phyloP scores from a whole-genome alignment of 1,284 basidiomycete genomes.

The Hortiboletus rubellus region DNA sequence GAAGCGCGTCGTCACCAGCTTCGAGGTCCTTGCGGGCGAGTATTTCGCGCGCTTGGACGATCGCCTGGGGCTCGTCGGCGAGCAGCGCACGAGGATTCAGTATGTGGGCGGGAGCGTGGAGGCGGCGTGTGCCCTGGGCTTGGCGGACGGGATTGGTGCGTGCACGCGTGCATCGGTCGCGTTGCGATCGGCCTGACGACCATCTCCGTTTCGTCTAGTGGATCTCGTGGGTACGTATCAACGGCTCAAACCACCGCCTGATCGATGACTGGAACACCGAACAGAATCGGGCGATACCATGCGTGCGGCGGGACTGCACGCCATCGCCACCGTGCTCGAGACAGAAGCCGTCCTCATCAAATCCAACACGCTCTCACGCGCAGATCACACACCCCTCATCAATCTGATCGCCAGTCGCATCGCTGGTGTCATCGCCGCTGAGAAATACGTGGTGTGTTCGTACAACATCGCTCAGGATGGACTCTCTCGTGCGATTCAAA shows the following conservation, averaged over 20 bases:
- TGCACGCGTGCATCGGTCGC: neutral
- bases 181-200: constrained; percentile 8
- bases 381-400: constrained; percentile 70
- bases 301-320: constrained; percentile 95
- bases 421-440: constrained; percentile 90
- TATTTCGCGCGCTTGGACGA: constrained; percentile 82
- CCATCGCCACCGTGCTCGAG: constrained; percentile 85
- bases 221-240: constrained; percentile 81
- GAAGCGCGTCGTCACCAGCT: constrained; percentile 92
- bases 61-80: constrained; percentile 48
- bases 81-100: constrained; percentile 77
- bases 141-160: constrained; percentile 96
- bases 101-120: constrained; percentile 98
- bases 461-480: constrained; percentile 82
- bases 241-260: neutral
- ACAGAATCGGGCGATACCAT: constrained; percentile 99
- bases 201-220: constrained; percentile 46
- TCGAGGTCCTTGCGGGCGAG: constrained; percentile 81
- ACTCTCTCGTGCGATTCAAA: constrained; percentile 61
- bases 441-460: constrained; percentile 85
- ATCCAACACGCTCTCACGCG: constrained; percentile 69
- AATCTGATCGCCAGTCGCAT: constrained; percentile 85
- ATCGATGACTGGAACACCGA: neutral
- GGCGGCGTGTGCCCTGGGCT: constrained; percentile 93
- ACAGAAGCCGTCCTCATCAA: constrained; percentile 96